phyloP scores from a whole-genome alignment of 1,139 yeast species.

The Pichia sp. region DNA sequence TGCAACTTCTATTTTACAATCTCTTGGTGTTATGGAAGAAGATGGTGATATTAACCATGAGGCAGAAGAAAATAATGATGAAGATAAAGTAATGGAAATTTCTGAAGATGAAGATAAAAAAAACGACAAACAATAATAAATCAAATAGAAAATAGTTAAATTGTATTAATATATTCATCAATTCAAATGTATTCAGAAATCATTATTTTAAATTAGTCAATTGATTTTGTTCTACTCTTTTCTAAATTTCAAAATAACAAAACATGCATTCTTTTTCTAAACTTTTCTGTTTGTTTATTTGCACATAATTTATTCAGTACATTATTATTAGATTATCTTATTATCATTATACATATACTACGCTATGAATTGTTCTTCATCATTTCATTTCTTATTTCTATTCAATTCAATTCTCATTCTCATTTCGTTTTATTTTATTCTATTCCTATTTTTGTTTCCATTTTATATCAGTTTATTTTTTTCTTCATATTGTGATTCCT shows the following conservation, averaged over 20 bases:
- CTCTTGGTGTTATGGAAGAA: constrained; percentile 33
- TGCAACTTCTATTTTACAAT: constrained; percentile 31
- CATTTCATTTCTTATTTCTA: no score
- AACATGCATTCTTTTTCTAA: constrained; percentile 5
- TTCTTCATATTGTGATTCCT: no score
- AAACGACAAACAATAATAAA: constrained; percentile 3
- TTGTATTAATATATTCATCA: background rate
- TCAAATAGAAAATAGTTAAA: background rate
- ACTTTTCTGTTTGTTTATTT: background rate
- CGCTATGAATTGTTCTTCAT: background rate
- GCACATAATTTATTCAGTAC: constrained; percentile 5
- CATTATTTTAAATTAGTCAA: background rate
- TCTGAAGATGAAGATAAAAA: constrained; percentile 18
- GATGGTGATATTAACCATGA: constrained; percentile 23
- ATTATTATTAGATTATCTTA: background rate
- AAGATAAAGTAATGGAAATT: constrained; percentile 21
- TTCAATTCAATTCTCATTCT: no score
- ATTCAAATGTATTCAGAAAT: background rate
- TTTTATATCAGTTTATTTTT: background rate
- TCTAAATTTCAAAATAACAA: constrained; percentile 9
- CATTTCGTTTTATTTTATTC: no score
- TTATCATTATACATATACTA: background rate
- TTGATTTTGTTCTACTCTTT: constrained; percentile 8
- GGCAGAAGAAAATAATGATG: constrained; percentile 28
- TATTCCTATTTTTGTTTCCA: background rate